A percentile compares a stretch with the other conserved stretches of the same genome.
Conservation (phyloP, 257 asterid species). For the Solanum clarkiae region DNA sequence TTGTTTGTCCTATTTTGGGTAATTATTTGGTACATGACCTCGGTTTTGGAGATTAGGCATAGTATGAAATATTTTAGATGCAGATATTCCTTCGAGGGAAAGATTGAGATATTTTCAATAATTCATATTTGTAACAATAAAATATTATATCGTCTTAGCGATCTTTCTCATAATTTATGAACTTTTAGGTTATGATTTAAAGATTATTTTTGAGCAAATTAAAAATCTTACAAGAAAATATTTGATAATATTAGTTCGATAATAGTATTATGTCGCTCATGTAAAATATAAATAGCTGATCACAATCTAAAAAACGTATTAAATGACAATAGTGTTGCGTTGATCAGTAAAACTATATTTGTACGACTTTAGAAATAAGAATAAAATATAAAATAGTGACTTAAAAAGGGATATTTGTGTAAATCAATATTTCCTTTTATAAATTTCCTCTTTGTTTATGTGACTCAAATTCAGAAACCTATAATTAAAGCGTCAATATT, state of each 20-base stretch:
- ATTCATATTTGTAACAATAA: too few relatives aligned
- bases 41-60: too few relatives aligned
- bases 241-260: too few relatives aligned
- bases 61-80: too few relatives aligned
- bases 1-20: not conserved
- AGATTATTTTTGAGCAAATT: not conserved
- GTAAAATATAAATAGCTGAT: not conserved
- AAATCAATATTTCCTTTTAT: not conserved
- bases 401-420: not conserved
- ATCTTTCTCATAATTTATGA: too few relatives aligned
- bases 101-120: too few relatives aligned
- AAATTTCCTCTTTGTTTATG: rapidly evolving
- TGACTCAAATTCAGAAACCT: rapidly evolving
- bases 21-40: too few relatives aligned
- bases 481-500: not conserved
- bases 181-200: too few relatives aligned
- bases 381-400: not conserved
- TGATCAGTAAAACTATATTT: not conserved
- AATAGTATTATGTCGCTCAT: not conserved
- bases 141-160: too few relatives aligned
- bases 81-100: rapidly evolving
- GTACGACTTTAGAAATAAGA: not conserved
- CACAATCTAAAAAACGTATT: too few relatives aligned
- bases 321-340: too few relatives aligned
- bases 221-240: not conserved